Base-by-base conservation (phyloP, 768 basidiomycete genomes). In the Xerocomus brunneocitrinus region DNA sequence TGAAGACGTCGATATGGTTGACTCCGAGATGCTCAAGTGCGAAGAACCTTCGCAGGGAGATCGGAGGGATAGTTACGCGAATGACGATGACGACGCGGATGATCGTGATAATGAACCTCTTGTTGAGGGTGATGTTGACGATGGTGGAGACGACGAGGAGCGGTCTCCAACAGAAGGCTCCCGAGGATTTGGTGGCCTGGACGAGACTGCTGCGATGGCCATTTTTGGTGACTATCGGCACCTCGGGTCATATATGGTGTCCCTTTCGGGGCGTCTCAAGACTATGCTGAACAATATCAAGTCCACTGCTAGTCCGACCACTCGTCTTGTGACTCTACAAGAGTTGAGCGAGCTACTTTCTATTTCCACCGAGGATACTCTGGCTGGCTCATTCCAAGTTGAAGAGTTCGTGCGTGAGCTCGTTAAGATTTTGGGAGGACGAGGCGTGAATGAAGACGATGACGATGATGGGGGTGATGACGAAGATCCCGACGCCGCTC, bases 291-390 rank as follows among this genome's bases (percentile, higher is more conserved):
- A 80, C 70, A 91, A 91, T 69, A 91, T 95, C 82, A 89, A 89
- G 71, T 66, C 81, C 24, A 84, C 85, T 28, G 88, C 91, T 31
- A 90, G 90, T 66, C 85, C 90, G 10, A 91, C 88, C 0, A 89
- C 85, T 38, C 87, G 94, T 45, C 81, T 98, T 28, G 73, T 92
- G 41, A 94, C 95, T 5, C 74, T 99, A 28, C 94, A 98, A 66
- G 95, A 99, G 64, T 80, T 97, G 49, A 93, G 91, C 73, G 95
- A 98, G 67, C 71, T 98, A 32, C 82, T 99, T 52, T 90, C 91
- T 56, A 95, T 98, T 73, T 92, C 91, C 70, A 98, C 93, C 2
- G 95, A 98, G 72, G 97, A 99, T 67, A 98, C 94, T 7, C 76
- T 99, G 43, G 89, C 91, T 8, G 93, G 93, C 39, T 95, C 90